Base-by-base conservation (phyloP, 106 monocot genomes). In the Triglochin maritima region DNA sequence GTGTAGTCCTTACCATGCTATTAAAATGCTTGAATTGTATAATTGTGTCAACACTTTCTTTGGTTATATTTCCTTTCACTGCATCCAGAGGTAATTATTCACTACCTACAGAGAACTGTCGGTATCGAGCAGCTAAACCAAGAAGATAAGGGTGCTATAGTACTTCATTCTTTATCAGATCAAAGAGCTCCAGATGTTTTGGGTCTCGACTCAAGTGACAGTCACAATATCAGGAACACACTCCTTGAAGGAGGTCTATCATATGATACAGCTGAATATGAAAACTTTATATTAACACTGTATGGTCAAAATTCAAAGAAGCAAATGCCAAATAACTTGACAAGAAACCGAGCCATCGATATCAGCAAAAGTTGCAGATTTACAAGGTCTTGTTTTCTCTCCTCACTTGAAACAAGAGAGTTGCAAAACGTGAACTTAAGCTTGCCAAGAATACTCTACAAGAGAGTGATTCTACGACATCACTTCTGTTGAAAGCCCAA, bases 401-500 rank as follows among this genome's bases (percentile, higher is more conserved):
- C 55, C 70, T 89, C 9, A 84, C 89, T 17, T 69, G 84, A 56
- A 86, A 89, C 50, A 72, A 81, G 43, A 89, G 89, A 71, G 84
- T 78, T 51, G 86, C 84, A 44, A 89, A 89, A 89, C 83, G 81
- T 61, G 93, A 93, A 69, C 65, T 89, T 16, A 93, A 93, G 71
- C 77, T 86, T 59, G 83, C 84, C 14, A 86, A 84, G 84, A 86
- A 86, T 51, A 65, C 79, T 71, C 81, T 74, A 67, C 80, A 83
- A 60, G 84, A 84, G 11, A 77, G 81, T 74, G 93, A 89, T 78
- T 93, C 80, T 9, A 86, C 93, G 0, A 59, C 68, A 13, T 84
- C 86, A 43, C 76, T 93, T 11, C 73, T 89, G 7, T 64, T 93
- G 69, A 93, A 93, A 48, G 76, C 89, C 63, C 86, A 93, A 58